Evolutionary conservation across 2,329 filamentous ascomycete species (phyloP), one percentile per base, ranked within the genome.

Genomic region (Bertia moriformis): DNA sequence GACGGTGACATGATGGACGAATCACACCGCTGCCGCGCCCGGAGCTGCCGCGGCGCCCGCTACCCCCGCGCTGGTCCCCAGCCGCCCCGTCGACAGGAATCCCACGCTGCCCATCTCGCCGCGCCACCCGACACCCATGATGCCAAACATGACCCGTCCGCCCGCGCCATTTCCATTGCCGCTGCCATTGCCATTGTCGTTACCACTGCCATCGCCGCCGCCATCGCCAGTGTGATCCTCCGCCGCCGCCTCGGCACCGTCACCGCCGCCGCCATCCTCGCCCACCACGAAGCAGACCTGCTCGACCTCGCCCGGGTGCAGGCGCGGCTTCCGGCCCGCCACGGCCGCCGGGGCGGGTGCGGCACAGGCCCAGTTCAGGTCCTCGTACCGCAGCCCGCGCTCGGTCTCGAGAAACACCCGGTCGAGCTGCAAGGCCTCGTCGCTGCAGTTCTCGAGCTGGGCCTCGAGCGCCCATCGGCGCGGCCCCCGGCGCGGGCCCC

Each of bases 371-470:
- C 72, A 76, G 48, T 79, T 78, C 45, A 71, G 69, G 43, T 72
- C 71, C 29, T 59, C 58, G 46, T 66, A 72, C 36, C 50, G 48
- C 38, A 78, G 54, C 3, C 70, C 69, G 1, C 58, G 49, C 45
- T 68, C 69, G 4, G 70, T 58, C 39, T 76, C 67, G 41, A 80
- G 55, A 20, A 61, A 60, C 19, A 78, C 72, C 43, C 63, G 64
- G 58, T 93, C 84, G 39, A 98, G 68, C 51, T 83, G 74, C 46
- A 96, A 81, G 3, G 78, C 66, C 35, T 79, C 78, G 54, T 95
- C 88, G 37, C 85, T 85, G 52, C 88, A 83, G 58, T 96, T 98
- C 64, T 98, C 91, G 42, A 98, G 60, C 62, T 98, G 91, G 18
- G 89, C 91, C 58, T 98, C 91, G 38, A 98, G 67, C 13, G 85